Evolutionary conservation across 2,329 filamentous ascomycete species (phyloP).

Genomic region (Sporothrix protearum): DNA sequence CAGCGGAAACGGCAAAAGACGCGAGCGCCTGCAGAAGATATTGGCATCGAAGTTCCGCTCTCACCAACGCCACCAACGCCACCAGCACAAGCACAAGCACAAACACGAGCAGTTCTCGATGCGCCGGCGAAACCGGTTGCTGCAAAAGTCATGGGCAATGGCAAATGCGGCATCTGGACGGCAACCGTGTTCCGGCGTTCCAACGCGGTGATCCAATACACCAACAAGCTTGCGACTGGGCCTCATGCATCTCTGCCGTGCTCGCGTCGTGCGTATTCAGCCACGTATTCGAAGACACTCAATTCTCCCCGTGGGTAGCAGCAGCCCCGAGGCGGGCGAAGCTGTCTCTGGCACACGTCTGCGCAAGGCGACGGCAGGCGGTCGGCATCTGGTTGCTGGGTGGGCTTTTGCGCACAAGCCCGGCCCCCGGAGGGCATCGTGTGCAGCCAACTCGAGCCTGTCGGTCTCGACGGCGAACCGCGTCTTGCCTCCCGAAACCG

Average conservation of each 20-base stretch:
- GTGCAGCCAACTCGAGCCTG: background rate
- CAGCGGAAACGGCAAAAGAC: conserved; percentile 4
- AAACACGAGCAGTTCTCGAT: background rate
- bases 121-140: background rate
- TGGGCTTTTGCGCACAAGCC: conserved; percentile 15
- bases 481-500: background rate
- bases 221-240: background rate
- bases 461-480: background rate
- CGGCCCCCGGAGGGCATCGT: background rate
- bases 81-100: too few species aligned
- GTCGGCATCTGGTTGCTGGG: background rate
- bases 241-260: background rate
- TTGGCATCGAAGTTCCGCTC: background rate
- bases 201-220: background rate
- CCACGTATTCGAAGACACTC: background rate
- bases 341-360: background rate
- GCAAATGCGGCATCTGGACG: background rate
- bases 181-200: background rate
- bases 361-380: background rate
- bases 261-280: background rate
- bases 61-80: background rate
- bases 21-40: background rate
- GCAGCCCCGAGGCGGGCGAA: background rate
- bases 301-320: background rate
- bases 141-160: background rate